Evolutionary conservation across 768 basidiomycete species (phyloP).

Genomic region (Amanita muscaria): DNA sequence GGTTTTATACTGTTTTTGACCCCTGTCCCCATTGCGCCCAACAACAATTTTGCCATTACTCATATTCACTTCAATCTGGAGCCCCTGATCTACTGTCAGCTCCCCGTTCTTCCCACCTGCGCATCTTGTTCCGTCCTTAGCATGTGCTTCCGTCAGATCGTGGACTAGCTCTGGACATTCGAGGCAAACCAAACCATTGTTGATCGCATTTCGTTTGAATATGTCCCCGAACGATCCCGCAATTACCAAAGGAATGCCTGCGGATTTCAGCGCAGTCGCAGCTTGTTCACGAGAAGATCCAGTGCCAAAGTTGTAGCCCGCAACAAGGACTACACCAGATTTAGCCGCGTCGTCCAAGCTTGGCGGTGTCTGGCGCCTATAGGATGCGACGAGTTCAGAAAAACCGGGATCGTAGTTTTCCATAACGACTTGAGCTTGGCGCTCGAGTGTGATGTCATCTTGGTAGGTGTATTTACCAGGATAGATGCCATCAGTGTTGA

Average conservation of each 20-base stretch:
- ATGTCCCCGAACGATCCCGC: constrained; percentile 99
- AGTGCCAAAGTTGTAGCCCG: constrained; percentile 98
- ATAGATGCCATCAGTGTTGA: constrained; percentile 98
- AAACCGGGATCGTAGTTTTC: constrained; percentile 96
- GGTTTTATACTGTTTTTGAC: constrained; percentile 47
- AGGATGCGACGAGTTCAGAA: constrained; percentile 54
- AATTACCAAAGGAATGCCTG: constrained; percentile 87
- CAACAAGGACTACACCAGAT: constrained; percentile 70
- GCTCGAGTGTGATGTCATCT: constrained; percentile 93
- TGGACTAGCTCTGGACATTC: constrained; percentile 85
- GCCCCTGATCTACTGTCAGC: constrained; percentile 70
- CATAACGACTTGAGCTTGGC: constrained; percentile 96
- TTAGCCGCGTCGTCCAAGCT: constrained; percentile 23
- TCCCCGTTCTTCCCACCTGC: constrained; percentile 76
- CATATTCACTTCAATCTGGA: constrained; percentile 60
- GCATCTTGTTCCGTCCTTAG: constrained; percentile 65
- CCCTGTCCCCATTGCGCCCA: constrained; percentile 25
- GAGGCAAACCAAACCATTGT: constrained; percentile 93
- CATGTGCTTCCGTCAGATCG: constrained; percentile 72
- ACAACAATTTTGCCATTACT: constrained; percentile 61
- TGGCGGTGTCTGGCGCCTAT: constrained; percentile 25
- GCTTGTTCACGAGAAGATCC: constrained; percentile 98
- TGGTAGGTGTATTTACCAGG: constrained; percentile 99
- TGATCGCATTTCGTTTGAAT: constrained; percentile 98
- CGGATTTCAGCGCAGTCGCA: constrained; percentile 91